phyloP scores from a whole-genome alignment of 1,139 yeast species.

The Magnusiomyces tetraspermus region DNA sequence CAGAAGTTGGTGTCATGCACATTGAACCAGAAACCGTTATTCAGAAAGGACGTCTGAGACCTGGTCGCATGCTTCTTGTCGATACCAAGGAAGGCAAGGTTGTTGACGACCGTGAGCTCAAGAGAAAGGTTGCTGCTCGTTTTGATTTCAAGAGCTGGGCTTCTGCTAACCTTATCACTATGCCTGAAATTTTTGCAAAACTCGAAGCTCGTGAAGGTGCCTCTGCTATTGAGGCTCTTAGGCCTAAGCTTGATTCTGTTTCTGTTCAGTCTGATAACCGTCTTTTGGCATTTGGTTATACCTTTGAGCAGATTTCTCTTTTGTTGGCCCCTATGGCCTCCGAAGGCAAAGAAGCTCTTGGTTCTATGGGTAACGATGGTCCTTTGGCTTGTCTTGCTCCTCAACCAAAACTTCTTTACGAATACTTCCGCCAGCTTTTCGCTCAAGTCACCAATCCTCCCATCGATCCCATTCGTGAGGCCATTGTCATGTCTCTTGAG shows the following conservation, averaged over 20 bases:
- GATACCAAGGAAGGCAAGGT: slow-evolving; percentile 89
- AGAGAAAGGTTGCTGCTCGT: slow-evolving; percentile 69
- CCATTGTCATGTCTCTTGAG: slow-evolving; percentile 92
- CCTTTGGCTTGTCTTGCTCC: slow-evolving; percentile 94
- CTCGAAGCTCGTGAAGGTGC: slow-evolving; percentile 42
- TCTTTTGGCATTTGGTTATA: slow-evolving; percentile 79
- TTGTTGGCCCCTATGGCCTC: slow-evolving; percentile 89
- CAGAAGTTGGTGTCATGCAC: slow-evolving; percentile 95
- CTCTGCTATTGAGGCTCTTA: slow-evolving; percentile 27
- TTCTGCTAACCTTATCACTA: slow-evolving; percentile 70
- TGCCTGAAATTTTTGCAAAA: slow-evolving; percentile 62
- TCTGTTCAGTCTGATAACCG: slow-evolving; percentile 72
- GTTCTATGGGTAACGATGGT: slow-evolving; percentile 97
- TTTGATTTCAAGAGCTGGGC: slow-evolving; percentile 93
- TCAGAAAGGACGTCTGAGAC: slow-evolving; percentile 88
- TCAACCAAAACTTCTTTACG: slow-evolving; percentile 84
- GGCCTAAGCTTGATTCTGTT: slow-evolving; percentile 30
- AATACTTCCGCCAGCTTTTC: slow-evolving; percentile 90
- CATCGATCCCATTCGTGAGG: slow-evolving; percentile 94
- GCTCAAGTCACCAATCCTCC: slow-evolving; percentile 99
- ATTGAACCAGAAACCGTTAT: slow-evolving; percentile 75
- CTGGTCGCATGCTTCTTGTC: slow-evolving; percentile 92
- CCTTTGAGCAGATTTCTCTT: slow-evolving; percentile 79
- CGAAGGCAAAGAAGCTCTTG: slow-evolving; percentile 87
- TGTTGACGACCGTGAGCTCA: slow-evolving; percentile 87